Evolutionary conservation across 345 rosid species (phyloP), one percentile per base, ranked within the genome.

Genomic region (Carallia pectinifolia): DNA sequence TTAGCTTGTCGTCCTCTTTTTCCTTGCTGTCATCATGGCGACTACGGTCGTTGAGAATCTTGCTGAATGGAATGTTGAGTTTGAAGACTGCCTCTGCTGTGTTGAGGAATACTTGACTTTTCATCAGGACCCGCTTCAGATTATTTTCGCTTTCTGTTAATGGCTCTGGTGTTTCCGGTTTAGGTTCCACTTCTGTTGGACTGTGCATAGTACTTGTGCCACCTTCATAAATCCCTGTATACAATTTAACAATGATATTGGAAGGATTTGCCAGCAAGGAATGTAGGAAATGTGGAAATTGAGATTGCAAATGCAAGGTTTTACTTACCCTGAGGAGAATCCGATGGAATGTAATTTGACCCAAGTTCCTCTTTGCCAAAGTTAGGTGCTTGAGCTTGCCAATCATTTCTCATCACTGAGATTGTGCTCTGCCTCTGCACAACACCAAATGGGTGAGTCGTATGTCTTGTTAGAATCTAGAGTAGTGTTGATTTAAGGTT

Each of bases 31-130:
- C 68, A 31, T 33, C 23, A 23, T 23, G 23, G 23, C 23, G 75
- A 10, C 58, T 78, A 0, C 73, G 23, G 33, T 9, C 56, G 37
- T 47, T 65, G 9, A 74, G 68, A 62, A 77, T 83, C 62, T 78
- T 65, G 78, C 54, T 72, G 47, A 63, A 64, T 50, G 94, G 89
- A 67, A 85, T 88, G 81, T 84, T 80, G 68, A 92, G 89, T 71
- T 83, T 83, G 94, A 89, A 89, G 56, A 88, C 90, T 55, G 94
- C 90, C 69, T 92, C 85, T 64, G 91, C 88, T 6, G 97, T 89
- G 84, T 88, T 76, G 33, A 92, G 71, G 76, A 92, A 90, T 66
- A 84, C 66, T 56, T 86, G 92, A 74, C 87, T 87, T 76, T 83
- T 85, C 65, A 80, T 47, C 39, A 92, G 73, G 77, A 89, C 84